Conservation (phyloP, 2,329 filamentous ascomycete genomes). For the Chaetomiaceae sp. region DNA sequence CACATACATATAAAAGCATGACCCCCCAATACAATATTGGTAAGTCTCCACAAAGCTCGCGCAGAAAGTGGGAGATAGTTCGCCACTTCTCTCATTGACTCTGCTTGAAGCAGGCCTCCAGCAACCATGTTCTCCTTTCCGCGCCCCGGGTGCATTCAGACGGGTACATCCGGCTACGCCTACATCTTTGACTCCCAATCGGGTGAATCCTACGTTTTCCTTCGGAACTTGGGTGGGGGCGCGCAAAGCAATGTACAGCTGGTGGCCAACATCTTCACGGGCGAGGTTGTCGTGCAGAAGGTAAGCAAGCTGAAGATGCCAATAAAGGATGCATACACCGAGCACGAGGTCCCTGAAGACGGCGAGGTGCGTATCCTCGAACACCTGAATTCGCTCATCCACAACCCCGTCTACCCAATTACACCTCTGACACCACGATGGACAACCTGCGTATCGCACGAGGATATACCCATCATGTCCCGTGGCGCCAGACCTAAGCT, state of each 20-base stretch:
- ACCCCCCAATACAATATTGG: no score
- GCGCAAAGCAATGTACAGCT: constrained; percentile 12
- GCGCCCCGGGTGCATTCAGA: neutral
- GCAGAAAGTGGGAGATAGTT: neutral
- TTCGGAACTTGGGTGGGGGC: neutral
- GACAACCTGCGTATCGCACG: neutral
- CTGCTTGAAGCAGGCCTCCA: no score
- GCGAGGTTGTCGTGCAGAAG: constrained; percentile 11
- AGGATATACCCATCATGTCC: neutral
- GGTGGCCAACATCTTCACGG: constrained; percentile 7
- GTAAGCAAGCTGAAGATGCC: neutral
- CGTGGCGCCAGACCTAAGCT: neutral
- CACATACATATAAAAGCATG: no score
- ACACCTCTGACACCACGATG: neutral
- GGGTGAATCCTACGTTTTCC: constrained; percentile 7
- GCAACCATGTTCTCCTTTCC: neutral
- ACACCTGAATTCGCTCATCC: neutral
- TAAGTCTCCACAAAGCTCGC: neutral
- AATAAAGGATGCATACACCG: neutral
- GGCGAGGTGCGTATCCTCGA: constrained; percentile 4
- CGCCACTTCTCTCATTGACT: neutral
- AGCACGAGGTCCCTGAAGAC: neutral
- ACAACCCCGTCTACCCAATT: neutral
- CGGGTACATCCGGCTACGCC: neutral
- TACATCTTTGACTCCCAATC: constrained; percentile 1